Percentiles rank a stretch among this genome's conserved stretches.
These are phyloP conservation scores for Geoglossum glabrum DNA, from an alignment of 495 filamentous ascomycete species.

Conservation along the genomic window DNA sequence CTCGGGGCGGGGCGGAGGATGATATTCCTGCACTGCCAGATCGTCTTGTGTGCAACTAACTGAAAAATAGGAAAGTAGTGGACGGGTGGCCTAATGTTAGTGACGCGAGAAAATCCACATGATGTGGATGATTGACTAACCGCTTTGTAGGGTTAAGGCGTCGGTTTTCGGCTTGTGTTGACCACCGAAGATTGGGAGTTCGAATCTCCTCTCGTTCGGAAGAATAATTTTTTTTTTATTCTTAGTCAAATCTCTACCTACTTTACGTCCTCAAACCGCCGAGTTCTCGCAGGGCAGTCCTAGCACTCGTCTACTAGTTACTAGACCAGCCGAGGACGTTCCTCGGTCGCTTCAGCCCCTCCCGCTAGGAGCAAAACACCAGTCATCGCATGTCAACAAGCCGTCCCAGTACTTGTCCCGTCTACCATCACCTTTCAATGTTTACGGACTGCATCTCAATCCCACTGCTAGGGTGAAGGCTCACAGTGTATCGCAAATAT, in stretches of 20 bases:
- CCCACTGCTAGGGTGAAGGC: not conserved
- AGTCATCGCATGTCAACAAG: not conserved
- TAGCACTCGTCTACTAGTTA: too few relatives aligned
- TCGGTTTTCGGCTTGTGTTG: constrained; percentile 1
- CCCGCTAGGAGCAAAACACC: not conserved
- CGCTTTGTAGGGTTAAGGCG: not conserved
- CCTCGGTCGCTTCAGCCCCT: not conserved
- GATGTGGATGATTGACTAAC: not conserved
- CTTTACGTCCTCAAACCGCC: too few relatives aligned
- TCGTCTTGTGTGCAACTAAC: not conserved
- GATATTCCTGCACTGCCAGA: too few relatives aligned
- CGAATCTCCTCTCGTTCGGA: constrained; percentile 2
- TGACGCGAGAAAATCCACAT: not conserved
- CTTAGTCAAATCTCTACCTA: not conserved
- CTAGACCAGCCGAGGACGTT: not conserved
- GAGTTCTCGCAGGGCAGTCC: too few relatives aligned
- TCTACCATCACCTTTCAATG: not conserved
- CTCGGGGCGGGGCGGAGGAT: too few relatives aligned
- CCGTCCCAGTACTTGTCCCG: not conserved
- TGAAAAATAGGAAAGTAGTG: not conserved
- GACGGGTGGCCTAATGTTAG: constrained; percentile 2
- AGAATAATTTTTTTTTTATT: not conserved
- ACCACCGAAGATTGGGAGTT: constrained; percentile 3
- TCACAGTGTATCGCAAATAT: constrained; percentile 10
- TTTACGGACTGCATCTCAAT: not conserved